Conservation (phyloP, 1,284 basidiomycete species). For the Moesziomyces aphidis region DNA sequence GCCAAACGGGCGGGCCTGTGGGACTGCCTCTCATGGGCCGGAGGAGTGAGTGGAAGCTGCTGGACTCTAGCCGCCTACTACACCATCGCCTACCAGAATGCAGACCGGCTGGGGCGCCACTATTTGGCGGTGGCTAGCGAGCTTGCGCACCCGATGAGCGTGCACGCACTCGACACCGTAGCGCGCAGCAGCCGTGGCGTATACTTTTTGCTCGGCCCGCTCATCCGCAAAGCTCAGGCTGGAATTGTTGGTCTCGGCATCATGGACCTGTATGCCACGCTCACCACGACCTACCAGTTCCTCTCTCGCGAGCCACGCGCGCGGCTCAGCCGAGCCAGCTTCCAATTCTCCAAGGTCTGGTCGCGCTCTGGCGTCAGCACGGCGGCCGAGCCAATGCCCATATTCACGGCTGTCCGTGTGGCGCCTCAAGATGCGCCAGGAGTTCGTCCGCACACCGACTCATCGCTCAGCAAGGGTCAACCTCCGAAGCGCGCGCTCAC, state of each 20-base stretch:
- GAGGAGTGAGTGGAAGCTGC: slow-evolving; percentile 66
- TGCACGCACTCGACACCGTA: slow-evolving; percentile 59
- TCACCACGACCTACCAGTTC: slow-evolving; percentile 58
- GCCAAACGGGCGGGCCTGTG: slow-evolving; percentile 60
- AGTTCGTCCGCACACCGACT: slow-evolving; percentile 38
- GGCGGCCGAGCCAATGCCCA: slow-evolving; percentile 54
- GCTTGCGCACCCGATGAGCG: slow-evolving; percentile 61
- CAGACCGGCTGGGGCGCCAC: slow-evolving; percentile 51
- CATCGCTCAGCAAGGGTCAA: slow-evolving; percentile 44
- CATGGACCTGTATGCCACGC: slow-evolving; percentile 66
- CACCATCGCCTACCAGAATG: slow-evolving; percentile 49
- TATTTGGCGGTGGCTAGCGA: slow-evolving; percentile 57
- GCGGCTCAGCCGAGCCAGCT: slow-evolving; percentile 56
- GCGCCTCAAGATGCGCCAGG: slow-evolving; percentile 36
- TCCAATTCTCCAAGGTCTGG: slow-evolving; percentile 63
- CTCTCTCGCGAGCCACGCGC: slow-evolving; percentile 53
- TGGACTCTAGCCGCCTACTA: slow-evolving; percentile 66
- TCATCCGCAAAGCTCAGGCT: slow-evolving; percentile 56
- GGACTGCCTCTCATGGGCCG: slow-evolving; percentile 62
- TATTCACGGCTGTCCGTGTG: slow-evolving; percentile 61
- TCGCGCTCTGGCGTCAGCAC: slow-evolving; percentile 38
- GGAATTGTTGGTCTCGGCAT: slow-evolving; percentile 60
- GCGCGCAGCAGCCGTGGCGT: slow-evolving; percentile 56
- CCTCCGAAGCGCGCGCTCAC: slow-evolving; percentile 42
- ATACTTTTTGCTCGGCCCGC: slow-evolving; percentile 62